Percentiles rank a stretch among this genome's conserved stretches.
Evolutionary conservation across 805 yeast genomes (phyloP).

Genomic region (Pichia insulana): DNA sequence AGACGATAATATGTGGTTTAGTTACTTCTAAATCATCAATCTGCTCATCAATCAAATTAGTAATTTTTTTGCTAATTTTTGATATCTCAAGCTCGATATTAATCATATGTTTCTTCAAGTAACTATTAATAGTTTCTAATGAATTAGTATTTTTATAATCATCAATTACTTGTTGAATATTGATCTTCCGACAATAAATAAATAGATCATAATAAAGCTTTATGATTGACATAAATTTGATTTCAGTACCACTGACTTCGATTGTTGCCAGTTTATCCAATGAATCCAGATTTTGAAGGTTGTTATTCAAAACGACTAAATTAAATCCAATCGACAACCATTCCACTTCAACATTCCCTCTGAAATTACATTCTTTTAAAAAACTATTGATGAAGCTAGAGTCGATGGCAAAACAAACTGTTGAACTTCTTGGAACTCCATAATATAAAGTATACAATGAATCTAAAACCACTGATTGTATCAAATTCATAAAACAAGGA

Average conservation of each 20-base stretch:
- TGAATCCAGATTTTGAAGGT: slow-evolving; percentile 12
- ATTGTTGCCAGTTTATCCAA: slow-evolving; percentile 11
- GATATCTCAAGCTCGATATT: slow-evolving; percentile 25
- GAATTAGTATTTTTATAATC: not conserved
- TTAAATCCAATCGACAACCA: slow-evolving; percentile 21
- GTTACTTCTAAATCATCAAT: slow-evolving; percentile 23
- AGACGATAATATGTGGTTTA: slow-evolving; percentile 20
- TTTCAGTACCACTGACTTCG: slow-evolving; percentile 13
- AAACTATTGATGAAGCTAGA: slow-evolving; percentile 13
- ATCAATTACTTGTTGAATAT: slow-evolving; percentile 2
- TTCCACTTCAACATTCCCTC: slow-evolving; percentile 12
- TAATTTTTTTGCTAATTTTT: slow-evolving; percentile 21
- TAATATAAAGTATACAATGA: slow-evolving; percentile 43
- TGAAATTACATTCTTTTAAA: slow-evolving; percentile 9
- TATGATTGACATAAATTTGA: slow-evolving; percentile 22
- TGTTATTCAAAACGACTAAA: slow-evolving; percentile 16
- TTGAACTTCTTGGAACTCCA: slow-evolving; percentile 31
- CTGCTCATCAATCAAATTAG: slow-evolving; percentile 24
- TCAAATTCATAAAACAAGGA: slow-evolving; percentile 30
- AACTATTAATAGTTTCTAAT: slow-evolving; percentile 9
- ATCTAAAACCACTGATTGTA: slow-evolving; percentile 41
- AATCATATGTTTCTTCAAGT: slow-evolving; percentile 21
- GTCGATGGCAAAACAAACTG: slow-evolving; percentile 17
- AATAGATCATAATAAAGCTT: slow-evolving; percentile 19
- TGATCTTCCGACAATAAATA: slow-evolving; percentile 8